Evolutionary conservation across 2,329 filamentous ascomycete species (phyloP).

Genomic region (Fusarium pilosicola): DNA sequence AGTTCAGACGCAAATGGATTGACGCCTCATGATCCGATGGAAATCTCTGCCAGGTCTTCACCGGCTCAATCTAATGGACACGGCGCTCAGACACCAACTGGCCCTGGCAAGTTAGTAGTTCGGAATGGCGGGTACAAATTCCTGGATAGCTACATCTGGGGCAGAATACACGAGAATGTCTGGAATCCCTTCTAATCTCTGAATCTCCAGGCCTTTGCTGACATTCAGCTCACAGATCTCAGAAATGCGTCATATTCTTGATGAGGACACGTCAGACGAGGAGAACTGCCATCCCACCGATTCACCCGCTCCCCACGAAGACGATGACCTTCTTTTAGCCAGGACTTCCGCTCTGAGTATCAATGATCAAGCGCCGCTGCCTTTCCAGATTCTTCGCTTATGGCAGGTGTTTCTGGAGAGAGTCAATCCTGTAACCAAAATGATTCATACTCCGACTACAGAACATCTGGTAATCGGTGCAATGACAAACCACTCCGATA

Average conservation of each 20-base stretch:
- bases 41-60: neutral
- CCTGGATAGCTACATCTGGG: conserved; percentile 1
- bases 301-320: neutral
- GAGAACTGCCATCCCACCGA: neutral
- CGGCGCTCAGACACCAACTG: neutral
- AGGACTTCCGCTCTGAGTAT: neutral
- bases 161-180: conserved; percentile 1
- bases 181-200: fast-evolving
- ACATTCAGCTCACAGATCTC: neutral
- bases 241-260: conserved; percentile 18
- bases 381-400: neutral
- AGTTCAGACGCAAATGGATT: neutral
- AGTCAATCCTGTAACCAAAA: conserved; percentile 6
- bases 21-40: neutral
- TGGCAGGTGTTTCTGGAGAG: conserved; percentile 20
- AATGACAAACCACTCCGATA: neutral
- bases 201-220: fast-evolving
- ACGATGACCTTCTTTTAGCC: neutral
- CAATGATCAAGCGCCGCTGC: neutral
- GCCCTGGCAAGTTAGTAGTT: conserved; percentile 8
- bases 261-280: conserved; percentile 15
- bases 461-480: neutral
- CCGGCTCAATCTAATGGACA: neutral
- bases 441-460: conserved; percentile 6
- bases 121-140: conserved; percentile 15